Conservation (phyloP, 805 yeast species). For the Kodamaea sagamina region DNA sequence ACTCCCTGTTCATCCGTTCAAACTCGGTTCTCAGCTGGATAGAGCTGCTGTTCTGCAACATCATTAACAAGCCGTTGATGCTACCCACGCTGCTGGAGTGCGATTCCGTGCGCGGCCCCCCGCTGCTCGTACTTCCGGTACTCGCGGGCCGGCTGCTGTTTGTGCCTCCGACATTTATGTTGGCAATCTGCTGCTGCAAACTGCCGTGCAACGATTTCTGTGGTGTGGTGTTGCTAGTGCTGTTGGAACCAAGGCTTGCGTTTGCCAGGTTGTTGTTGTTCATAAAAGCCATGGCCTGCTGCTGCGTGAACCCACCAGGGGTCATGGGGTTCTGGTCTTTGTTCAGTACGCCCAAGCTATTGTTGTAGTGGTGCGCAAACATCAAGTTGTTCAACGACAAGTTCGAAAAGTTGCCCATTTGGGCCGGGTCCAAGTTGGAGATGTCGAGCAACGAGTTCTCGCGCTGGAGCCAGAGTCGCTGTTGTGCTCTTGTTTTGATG, state of each 20-base stretch:
- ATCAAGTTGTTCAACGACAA: slow-evolving; percentile 40
- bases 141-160: slow-evolving; percentile 1
- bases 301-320: slow-evolving; percentile 12
- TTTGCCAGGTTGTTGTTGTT: neutral
- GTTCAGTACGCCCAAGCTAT: slow-evolving; percentile 12
- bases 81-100: slow-evolving; percentile 19
- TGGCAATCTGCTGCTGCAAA: slow-evolving; percentile 9
- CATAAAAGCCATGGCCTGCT: slow-evolving; percentile 6
- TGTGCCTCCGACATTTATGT: neutral
- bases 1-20: slow-evolving; percentile 76
- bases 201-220: slow-evolving; percentile 2
- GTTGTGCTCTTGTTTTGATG: slow-evolving; percentile 74
- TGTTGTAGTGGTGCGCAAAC: slow-evolving; percentile 35
- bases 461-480: slow-evolving; percentile 79
- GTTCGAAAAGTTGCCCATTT: slow-evolving; percentile 38
- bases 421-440: slow-evolving; percentile 32
- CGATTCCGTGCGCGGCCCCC: slow-evolving; percentile 1
- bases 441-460: slow-evolving; percentile 70
- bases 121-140: neutral
- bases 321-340: slow-evolving; percentile 14
- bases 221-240: neutral
- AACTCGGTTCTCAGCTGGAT: slow-evolving; percentile 72
- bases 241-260: neutral
- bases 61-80: slow-evolving; percentile 30
- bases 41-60: slow-evolving; percentile 42